Evolutionary conservation across 208 protist genomes (phyloP).

Genomic region (Leptomonas pyrrhocoris): DNA sequence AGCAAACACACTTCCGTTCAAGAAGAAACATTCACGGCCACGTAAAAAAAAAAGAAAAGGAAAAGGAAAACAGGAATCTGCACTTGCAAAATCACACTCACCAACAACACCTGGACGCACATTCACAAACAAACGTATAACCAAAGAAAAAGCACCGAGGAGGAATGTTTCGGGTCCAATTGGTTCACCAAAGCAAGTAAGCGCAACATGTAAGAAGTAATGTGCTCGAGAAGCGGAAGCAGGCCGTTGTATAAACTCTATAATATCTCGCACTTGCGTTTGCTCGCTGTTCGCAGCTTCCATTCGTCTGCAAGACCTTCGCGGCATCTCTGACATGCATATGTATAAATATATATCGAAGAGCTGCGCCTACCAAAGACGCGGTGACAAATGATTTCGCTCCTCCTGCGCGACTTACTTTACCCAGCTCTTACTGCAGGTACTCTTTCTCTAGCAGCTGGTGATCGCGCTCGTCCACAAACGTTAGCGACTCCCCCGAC

Average conservation of each 20-base stretch:
- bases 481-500: constrained; percentile 32
- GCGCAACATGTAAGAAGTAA: no score
- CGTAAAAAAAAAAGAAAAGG: background rate
- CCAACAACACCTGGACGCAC: no score
- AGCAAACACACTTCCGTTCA: no score
- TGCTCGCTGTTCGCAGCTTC: no score
- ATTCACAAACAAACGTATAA: background rate
- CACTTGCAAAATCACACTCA: no score
- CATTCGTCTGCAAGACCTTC: background rate
- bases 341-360: constrained; percentile 1
- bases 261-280: no score
- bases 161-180: background rate
- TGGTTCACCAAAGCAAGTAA: no score
- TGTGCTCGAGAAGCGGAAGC: no score
- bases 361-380: background rate
- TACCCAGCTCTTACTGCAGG: background rate
- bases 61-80: constrained; percentile 11
- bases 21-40: no score
- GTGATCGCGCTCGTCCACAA: constrained; percentile 36
- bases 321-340: background rate
- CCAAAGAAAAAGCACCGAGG: background rate
- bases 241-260: no score
- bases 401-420: background rate
- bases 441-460: constrained; percentile 38
- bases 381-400: background rate